Percentiles rank a stretch among this genome's conserved stretches.
phyloP scores from a whole-genome alignment of 1,284 basidiomycete genomes.

The Thecaphora frezii region DNA sequence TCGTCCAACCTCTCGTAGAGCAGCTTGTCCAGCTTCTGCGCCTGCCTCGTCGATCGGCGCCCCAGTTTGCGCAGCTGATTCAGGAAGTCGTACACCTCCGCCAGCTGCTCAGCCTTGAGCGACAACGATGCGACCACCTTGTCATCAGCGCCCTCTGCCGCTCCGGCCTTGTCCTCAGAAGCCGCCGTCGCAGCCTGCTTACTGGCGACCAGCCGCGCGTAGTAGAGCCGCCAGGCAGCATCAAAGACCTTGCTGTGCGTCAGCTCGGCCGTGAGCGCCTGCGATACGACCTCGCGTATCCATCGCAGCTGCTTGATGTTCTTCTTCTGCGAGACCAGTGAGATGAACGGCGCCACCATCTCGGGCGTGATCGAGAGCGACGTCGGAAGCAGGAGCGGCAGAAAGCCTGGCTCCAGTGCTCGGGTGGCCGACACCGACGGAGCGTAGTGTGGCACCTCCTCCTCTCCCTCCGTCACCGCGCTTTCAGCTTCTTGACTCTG shows the following conservation, averaged over 20 bases:
- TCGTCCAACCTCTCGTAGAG: constrained; percentile 28
- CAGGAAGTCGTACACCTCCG: constrained; percentile 26
- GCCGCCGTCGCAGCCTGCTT: constrained; percentile 8
- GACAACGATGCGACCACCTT: constrained; percentile 9
- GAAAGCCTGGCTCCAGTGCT: constrained; percentile 27
- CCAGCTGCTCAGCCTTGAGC: constrained; percentile 11
- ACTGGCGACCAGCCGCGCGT: constrained; percentile 12
- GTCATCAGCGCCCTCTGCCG: neutral
- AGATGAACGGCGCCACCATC: constrained; percentile 37
- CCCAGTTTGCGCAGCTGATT: constrained; percentile 17
- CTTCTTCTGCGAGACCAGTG: constrained; percentile 16
- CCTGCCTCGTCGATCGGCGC: constrained; percentile 12
- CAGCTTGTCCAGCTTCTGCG: constrained; percentile 22
- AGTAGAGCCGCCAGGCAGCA: constrained; percentile 22
- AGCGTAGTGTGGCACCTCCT: neutral
- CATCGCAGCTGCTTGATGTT: constrained; percentile 20
- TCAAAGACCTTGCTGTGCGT: constrained; percentile 26
- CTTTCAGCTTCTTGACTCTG: neutral
- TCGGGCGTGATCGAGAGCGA: constrained; percentile 24
- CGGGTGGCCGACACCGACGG: constrained; percentile 3
- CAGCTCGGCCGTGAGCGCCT: constrained; percentile 24
- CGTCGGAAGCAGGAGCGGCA: constrained; percentile 38
- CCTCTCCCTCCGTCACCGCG: neutral
- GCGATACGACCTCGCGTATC: constrained; percentile 13
- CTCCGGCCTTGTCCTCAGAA: neutral